phyloP scores from a whole-genome alignment of 495 filamentous ascomycete species.

The Tirmania nivea region DNA sequence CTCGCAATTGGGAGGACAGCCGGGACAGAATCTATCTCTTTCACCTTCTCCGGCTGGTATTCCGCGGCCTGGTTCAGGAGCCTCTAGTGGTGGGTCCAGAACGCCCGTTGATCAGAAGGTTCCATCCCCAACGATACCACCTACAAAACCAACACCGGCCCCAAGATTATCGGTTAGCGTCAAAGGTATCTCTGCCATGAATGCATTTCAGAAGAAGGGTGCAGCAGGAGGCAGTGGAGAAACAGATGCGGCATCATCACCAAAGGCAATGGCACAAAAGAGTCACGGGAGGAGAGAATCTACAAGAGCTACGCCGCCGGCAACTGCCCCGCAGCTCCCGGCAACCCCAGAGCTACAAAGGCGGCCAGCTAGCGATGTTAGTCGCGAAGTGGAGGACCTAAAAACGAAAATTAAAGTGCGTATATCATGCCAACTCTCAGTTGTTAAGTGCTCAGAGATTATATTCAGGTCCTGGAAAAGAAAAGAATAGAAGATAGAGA shows the following conservation, averaged over 20 bases:
- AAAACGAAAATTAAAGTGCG: conserved; percentile 22
- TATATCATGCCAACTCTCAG: conserved; percentile 19
- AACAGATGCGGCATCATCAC: no score
- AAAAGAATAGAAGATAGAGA: conserved; percentile 74
- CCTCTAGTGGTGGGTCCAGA: neutral
- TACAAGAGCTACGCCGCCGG: conserved; percentile 3
- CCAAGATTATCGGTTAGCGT: neutral
- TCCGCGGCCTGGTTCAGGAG: neutral
- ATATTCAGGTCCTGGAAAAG: conserved; percentile 57
- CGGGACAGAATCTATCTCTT: no score
- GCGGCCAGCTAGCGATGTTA: neutral
- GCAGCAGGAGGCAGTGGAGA: no score
- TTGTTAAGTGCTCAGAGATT: conserved; percentile 55
- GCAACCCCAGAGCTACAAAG: neutral
- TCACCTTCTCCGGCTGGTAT: no score
- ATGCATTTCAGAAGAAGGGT: neutral
- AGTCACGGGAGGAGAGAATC: conserved; percentile 8
- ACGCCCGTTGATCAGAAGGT: neutral
- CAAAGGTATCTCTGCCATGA: neutral
- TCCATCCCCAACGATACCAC: neutral
- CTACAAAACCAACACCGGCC: neutral
- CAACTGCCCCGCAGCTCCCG: conserved; percentile 9
- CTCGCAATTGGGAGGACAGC: no score
- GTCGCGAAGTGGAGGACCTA: conserved; percentile 3
- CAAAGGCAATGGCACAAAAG: neutral